Evolutionary conservation across 805 yeast species (phyloP), one percentile per base, ranked within the genome.

Genomic region (Saccharomyces eubayanus): DNA sequence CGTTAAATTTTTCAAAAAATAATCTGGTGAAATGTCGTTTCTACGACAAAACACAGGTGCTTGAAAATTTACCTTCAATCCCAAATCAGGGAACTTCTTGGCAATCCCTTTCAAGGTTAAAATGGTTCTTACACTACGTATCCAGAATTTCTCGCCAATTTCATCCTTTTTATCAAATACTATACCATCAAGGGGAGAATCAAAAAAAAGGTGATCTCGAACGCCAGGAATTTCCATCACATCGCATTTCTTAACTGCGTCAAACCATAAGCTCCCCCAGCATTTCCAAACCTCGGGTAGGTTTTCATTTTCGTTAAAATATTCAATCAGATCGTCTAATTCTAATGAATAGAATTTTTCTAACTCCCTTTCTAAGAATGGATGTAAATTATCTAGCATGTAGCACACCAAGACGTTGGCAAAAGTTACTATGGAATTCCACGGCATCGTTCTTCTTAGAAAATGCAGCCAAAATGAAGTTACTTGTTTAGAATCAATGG

Each of bases 241-340:
- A 30, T 47, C 29, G 24, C 24, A 14, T 49, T 49, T 11, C 53
- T 46, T 21, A 43, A 87, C 72, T 28, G 72, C 72, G 67, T 87
- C 91, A 69, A 80, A 87, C 92, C 94, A 87, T 46, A 87, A 65
- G 0, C 89, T 79, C 1, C 95, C 95, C 89, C 92, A 86, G 62
- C 90, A 83, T 64, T 84, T 84, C 91, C 91, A 87, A 20, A 83
- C 85, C 67, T 87, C 95, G 46, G 87, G 82, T 50, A 87, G 70
- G 47, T 74, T 78, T 64, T 86, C 92, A 64, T 80, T 77, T 49
- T 79, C 74, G 57, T 81, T 76, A 60, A 81, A 83, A 59, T 77
- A 66, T 5, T 74, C 72, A 14, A 85, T 57, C 47, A 76, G 67
- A 50, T 74, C 72, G 0, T 74, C 71, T n/a, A 74, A 61, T 29